A percentile compares a stretch with the other conserved stretches of the same genome.
Evolutionary conservation across 2,329 filamentous ascomycete genomes (phyloP).

Genomic region (Aaosphaeria arxii): DNA sequence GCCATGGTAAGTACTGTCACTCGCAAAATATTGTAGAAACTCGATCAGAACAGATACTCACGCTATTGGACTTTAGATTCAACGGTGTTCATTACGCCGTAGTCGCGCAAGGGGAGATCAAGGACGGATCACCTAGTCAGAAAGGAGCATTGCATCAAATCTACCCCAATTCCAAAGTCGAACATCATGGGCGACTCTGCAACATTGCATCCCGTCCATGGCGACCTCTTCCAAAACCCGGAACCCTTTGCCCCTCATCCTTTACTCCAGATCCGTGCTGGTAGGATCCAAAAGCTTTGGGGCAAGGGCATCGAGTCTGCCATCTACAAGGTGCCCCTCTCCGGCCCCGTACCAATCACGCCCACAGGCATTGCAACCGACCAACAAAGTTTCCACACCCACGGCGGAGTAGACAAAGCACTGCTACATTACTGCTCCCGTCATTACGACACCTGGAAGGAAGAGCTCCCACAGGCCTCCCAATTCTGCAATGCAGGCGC

Average conservation of each 20-base stretch:
- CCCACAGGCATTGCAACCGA: conserved; percentile 56
- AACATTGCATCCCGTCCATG: conserved; percentile 2
- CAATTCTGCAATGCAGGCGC: conserved; percentile 55
- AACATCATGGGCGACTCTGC: too few species aligned
- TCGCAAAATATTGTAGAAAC: too few species aligned
- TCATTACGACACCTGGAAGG: conserved; percentile 57
- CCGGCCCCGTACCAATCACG: conserved; percentile 46
- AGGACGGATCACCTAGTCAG: too few species aligned
- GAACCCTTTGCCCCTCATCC: conserved; percentile 40
- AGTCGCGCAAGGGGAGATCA: too few species aligned
- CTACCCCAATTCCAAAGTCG: too few species aligned
- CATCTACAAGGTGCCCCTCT: conserved; percentile 53
- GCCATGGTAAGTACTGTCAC: too few species aligned
- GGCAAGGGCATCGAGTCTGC: conserved; percentile 52
- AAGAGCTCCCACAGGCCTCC: conserved; percentile 51
- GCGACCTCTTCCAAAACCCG: conserved; percentile 16
- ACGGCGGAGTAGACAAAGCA: conserved; percentile 63
- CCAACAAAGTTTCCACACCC: conserved; percentile 61
- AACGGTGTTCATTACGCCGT: too few species aligned
- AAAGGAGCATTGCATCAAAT: too few species aligned
- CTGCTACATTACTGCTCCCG: conserved; percentile 59
- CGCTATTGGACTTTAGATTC: too few species aligned
- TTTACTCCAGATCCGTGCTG: conserved; percentile 57
- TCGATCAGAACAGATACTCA: too few species aligned
- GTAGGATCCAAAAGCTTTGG: conserved; percentile 55